Percentiles rank a stretch among this genome's conserved stretches.
Conservation (phyloP, 768 basidiomycete species). For the Leccinum disarticulatum region DNA sequence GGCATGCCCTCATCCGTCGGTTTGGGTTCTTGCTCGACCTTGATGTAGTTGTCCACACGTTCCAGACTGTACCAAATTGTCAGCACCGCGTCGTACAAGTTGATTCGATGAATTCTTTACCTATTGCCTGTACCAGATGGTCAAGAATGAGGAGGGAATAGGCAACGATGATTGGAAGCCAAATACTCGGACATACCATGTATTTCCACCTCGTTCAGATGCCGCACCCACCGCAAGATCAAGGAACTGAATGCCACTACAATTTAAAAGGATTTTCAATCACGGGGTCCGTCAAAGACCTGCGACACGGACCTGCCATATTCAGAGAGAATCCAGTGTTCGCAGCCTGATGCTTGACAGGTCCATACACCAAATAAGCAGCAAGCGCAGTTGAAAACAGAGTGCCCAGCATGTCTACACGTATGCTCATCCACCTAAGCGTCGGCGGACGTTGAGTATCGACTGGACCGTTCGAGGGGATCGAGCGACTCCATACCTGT, state of each 20-base stretch:
- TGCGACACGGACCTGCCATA: conserved; percentile 37
- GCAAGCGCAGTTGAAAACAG: neutral
- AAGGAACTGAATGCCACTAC: conserved; percentile 53
- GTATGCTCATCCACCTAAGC: conserved; percentile 45
- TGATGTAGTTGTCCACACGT: neutral
- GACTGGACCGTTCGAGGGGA: neutral
- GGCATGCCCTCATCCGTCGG: neutral
- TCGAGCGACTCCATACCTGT: conserved; percentile 34
- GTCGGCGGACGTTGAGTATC: neutral
- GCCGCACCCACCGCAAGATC: conserved; percentile 53
- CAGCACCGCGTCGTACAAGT: neutral
- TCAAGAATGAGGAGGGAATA: neutral
- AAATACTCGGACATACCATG: conserved; percentile 38
- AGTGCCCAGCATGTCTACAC: conserved; percentile 49
- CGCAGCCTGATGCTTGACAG: conserved; percentile 1
- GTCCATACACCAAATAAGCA: conserved; percentile 6
- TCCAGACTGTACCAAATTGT: neutral
- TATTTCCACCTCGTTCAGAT: conserved; percentile 46
- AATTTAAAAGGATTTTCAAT: no score
- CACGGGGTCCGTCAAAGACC: neutral
- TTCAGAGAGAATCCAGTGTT: conserved; percentile 41
- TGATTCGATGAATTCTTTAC: neutral
- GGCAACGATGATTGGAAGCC: conserved; percentile 37
- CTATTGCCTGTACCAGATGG: neutral
- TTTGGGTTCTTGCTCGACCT: neutral